Conservation (phyloP, 495 filamentous ascomycete genomes). For the Daldinia caldariorum region DNA sequence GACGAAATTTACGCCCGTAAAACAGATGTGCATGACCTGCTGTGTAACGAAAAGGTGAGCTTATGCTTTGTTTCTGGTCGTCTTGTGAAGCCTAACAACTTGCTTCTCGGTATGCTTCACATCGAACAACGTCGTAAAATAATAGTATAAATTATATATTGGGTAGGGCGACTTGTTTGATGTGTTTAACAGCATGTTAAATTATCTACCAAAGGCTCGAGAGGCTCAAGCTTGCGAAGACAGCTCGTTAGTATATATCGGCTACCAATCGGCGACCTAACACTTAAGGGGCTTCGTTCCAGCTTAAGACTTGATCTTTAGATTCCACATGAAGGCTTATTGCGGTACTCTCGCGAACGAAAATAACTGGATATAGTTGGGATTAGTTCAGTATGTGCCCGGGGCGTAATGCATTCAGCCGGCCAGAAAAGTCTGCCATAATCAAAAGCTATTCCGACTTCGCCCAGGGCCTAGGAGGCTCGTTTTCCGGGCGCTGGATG, state of each 20-base stretch:
- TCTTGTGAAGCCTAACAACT: conserved; percentile 22
- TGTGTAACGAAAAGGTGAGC: conserved; percentile 38
- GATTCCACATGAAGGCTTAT: conserved; percentile 17
- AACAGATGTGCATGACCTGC: conserved; percentile 39
- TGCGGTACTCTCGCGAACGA: neutral
- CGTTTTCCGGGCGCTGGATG: conserved; percentile 15
- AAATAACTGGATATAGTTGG: conserved; percentile 3
- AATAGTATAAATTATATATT: neutral
- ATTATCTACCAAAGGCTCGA: neutral
- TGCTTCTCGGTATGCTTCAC: neutral
- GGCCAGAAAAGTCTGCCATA: conserved; percentile 24
- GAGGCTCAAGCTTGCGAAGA: neutral
- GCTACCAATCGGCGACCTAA: neutral
- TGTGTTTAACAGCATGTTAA: neutral
- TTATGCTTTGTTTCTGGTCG: conserved; percentile 23
- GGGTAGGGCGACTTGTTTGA: neutral
- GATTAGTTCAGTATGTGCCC: conserved; percentile 34
- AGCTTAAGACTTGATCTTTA: conserved; percentile 12
- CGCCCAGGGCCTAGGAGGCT: conserved; percentile 4
- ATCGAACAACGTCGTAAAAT: conserved; percentile 5
- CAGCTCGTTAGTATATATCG: neutral
- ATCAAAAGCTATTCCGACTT: conserved; percentile 27
- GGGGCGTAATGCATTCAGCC: conserved; percentile 36
- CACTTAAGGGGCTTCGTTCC: neutral
- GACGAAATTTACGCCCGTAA: conserved; percentile 49